Conservation (phyloP, 305 asterid genomes). For the Rubia peregrina region DNA sequence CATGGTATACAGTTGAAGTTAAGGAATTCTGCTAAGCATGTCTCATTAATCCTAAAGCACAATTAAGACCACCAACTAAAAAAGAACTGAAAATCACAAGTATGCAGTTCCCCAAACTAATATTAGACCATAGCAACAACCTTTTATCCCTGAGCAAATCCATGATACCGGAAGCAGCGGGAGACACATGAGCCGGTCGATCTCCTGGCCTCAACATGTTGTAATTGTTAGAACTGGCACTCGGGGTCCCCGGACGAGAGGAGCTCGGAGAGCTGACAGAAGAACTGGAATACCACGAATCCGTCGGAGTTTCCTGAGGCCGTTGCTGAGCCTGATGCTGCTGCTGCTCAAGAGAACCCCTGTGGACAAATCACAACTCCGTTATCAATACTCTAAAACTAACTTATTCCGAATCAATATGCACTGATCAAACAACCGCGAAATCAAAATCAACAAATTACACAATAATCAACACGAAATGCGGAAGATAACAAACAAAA, state of each 20-base stretch:
- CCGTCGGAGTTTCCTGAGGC: slow-evolving; percentile 57
- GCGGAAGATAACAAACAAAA: background rate
- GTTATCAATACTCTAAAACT: background rate
- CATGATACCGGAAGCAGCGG: slow-evolving; percentile 70
- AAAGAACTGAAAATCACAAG: background rate
- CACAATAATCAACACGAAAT: background rate
- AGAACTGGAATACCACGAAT: slow-evolving; percentile 72
- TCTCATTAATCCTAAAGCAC: slow-evolving; percentile 4
- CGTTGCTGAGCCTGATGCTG: slow-evolving; percentile 57
- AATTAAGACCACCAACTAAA: background rate
- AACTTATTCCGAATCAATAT: background rate
- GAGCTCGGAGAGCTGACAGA: slow-evolving; percentile 51
- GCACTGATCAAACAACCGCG: background rate
- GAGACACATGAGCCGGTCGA: slow-evolving; percentile 68
- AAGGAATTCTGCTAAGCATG: slow-evolving; percentile 55
- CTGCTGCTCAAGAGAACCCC: slow-evolving; percentile 85
- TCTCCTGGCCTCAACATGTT: slow-evolving; percentile 42
- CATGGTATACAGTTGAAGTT: slow-evolving; percentile 4
- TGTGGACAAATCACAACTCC: slow-evolving; percentile 20
- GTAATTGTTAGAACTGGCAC: slow-evolving; percentile 45
- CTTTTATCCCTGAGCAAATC: slow-evolving; percentile 68
- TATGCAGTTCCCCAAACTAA: background rate
- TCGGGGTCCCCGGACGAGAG: slow-evolving; percentile 68
- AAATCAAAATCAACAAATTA: background rate
- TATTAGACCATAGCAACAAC: slow-evolving; percentile 23